Evolutionary conservation across 345 rosid species (phyloP), one percentile per base, ranked within the genome.

Genomic region (Brassica juncea): DNA sequence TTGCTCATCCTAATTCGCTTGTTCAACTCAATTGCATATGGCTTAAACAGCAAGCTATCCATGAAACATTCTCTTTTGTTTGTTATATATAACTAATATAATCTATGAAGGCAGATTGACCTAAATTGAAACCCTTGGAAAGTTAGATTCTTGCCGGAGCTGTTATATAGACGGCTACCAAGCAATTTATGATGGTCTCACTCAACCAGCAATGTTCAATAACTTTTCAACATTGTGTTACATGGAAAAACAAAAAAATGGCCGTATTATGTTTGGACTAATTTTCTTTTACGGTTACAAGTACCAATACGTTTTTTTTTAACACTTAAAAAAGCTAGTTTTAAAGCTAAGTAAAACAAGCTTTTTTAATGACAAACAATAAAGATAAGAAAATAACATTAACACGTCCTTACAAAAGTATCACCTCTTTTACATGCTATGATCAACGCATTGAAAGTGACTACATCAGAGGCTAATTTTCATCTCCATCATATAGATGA

Each of bases 11-110:
- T 55, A 34, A 37, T 6, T 9, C 12, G 0, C 12, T 27, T 1
- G 69, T 94, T 91, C 86, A 92, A 94, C 86, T 89, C 98, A 23
- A 89, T 94, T 83, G 98, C 94, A 25, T 94, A 94, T 80, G 97
- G 98, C 55, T 84, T 92, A 75, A 94, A 94, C 81, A 80, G 97
- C 88, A 97, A 67, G 92, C 93, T 62, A 86, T 92, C 70, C 75
- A 75, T 70, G 98, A 94, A 84, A 91, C 94, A 87, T 57, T 86
- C 69, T 62, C 67, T 16, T 66, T 62, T 5, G 21, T 34, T 31
- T 55, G 35, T 0, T 21, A 19, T n/a, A 3, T 47, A 11, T 55
- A 54, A 8, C 47, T 68, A 3, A 15, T 30, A 76, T 1, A 66
- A 23, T 57, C 72, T 58, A 9, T 62, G 31, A 62, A 60, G 35